phyloP scores from a whole-genome alignment of 2,329 filamentous ascomycete genomes.

The Diplodia intermedia region DNA sequence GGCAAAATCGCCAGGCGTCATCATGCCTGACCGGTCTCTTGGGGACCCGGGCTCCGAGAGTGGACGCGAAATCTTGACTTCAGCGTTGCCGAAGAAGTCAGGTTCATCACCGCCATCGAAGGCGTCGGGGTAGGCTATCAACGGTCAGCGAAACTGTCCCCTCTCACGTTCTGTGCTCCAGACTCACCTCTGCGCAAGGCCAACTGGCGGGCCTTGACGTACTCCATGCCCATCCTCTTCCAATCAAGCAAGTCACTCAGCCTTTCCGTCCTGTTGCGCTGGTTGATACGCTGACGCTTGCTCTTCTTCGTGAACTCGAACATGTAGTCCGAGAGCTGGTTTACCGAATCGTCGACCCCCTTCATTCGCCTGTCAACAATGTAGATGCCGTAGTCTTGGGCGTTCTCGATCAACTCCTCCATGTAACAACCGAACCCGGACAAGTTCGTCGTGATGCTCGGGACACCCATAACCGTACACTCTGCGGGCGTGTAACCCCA shows the following conservation, averaged over 20 bases:
- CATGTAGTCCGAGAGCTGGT: conserved; percentile 92
- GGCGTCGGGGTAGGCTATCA: conserved; percentile 79
- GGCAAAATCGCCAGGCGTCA: conserved; percentile 98
- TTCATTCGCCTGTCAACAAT: conserved; percentile 96
- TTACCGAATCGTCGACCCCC: conserved; percentile 96
- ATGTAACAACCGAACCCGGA: conserved; percentile 99
- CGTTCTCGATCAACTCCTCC: conserved; percentile 98
- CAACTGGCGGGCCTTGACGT: conserved; percentile 94
- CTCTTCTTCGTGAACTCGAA: conserved; percentile 93
- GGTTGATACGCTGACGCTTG: conserved; percentile 96
- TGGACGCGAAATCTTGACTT: conserved; percentile 93
- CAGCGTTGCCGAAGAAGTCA: conserved; percentile 89
- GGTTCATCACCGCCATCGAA: conserved; percentile 80
- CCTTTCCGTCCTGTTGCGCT: conserved; percentile 94
- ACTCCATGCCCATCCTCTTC: conserved; percentile 99
- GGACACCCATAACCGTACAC: conserved; percentile 98
- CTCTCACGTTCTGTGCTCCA: too few relatives aligned
- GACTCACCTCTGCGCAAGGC: conserved; percentile 73
- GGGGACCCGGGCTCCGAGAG: conserved; percentile 94
- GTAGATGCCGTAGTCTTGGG: conserved; percentile 97
- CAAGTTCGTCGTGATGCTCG: conserved; percentile 96
- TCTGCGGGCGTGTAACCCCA: conserved; percentile 99
- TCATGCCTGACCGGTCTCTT: conserved; percentile 90
- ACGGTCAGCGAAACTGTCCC: background rate
- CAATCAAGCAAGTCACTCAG: conserved; percentile 95